Conservation (phyloP, 768 basidiomycete genomes). For the Serpula lacrymans region DNA sequence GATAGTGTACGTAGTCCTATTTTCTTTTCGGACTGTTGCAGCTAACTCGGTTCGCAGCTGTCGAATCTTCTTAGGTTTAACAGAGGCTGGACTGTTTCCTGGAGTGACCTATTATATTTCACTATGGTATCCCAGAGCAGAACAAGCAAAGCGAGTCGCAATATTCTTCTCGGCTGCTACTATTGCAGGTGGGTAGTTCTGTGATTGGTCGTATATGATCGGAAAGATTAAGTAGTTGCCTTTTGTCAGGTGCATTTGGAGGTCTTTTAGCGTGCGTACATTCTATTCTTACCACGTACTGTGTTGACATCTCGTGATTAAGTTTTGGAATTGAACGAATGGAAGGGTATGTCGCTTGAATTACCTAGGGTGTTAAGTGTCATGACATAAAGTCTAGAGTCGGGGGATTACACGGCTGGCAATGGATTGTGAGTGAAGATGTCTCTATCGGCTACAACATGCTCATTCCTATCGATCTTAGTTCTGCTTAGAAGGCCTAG, state of each 20-base stretch:
- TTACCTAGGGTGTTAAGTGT: neutral
- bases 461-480: conserved; percentile 9
- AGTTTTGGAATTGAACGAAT: conserved; percentile 33
- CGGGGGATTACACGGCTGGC: conserved; percentile 32
- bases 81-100: conserved; percentile 45
- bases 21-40: neutral
- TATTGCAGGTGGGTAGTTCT: conserved; percentile 36
- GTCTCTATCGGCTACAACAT: too few relatives aligned
- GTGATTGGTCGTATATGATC: neutral
- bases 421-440: conserved; percentile 31
- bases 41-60: conserved; percentile 20
- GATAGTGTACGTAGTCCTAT: conserved; percentile 23
- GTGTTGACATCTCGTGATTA: neutral
- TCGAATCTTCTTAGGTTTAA: conserved; percentile 42
- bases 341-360: conserved; percentile 26
- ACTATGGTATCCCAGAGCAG: conserved; percentile 57
- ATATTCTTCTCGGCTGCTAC: conserved; percentile 66
- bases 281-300: neutral
- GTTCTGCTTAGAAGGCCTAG: conserved; percentile 30
- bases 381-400: conserved; percentile 10
- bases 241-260: conserved; percentile 36
- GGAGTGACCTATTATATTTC: conserved; percentile 45
- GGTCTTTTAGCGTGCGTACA: conserved; percentile 43
- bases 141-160: conserved; percentile 56
- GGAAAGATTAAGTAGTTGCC: neutral